Conservation (phyloP, 2,329 filamentous ascomycete genomes). For the Ramularia endophylla region DNA sequence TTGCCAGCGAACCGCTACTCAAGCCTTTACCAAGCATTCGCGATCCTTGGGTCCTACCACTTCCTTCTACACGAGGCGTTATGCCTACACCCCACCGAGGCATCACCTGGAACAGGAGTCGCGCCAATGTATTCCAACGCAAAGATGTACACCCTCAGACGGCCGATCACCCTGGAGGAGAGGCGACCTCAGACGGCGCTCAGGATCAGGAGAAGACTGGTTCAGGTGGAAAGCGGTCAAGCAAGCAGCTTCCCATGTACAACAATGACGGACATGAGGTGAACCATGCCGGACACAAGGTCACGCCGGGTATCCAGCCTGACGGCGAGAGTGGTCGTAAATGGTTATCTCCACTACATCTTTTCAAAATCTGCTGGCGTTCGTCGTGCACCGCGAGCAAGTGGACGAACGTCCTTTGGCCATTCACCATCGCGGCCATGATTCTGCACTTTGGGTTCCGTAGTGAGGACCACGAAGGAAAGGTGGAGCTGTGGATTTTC, state of each 20-base stretch:
- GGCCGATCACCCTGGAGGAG: slow-evolving; percentile 7
- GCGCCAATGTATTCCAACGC: slow-evolving; percentile 15
- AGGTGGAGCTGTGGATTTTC: slow-evolving; percentile 40
- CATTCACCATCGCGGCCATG: slow-evolving; percentile 43
- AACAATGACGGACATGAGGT: slow-evolving; percentile 26
- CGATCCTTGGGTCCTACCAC: neutral
- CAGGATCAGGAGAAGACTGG: neutral
- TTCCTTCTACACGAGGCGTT: neutral
- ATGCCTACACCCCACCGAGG: neutral
- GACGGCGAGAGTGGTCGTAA: slow-evolving; percentile 44
- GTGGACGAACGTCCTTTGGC: slow-evolving; percentile 47
- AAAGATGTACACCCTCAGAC: slow-evolving; percentile 16
- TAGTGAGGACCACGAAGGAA: slow-evolving; percentile 6
- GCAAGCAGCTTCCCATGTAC: slow-evolving; percentile 16
- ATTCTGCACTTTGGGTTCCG: slow-evolving; percentile 42
- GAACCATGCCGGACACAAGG: slow-evolving; percentile 41
- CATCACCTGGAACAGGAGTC: slow-evolving; percentile 1
- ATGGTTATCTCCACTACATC: slow-evolving; percentile 40
- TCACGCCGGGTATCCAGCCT: slow-evolving; percentile 38
- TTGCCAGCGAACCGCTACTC: neutral
- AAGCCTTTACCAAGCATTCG: slow-evolving; percentile 8
- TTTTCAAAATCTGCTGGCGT: slow-evolving; percentile 39
- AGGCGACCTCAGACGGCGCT: slow-evolving; percentile 3
- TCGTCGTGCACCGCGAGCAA: slow-evolving; percentile 42
- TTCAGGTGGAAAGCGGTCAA: neutral